These are phyloP conservation scores for Diaporthe amygdali DNA, from an alignment of 2,329 filamentous ascomycete genomes.

Conservation along the genomic window DNA sequence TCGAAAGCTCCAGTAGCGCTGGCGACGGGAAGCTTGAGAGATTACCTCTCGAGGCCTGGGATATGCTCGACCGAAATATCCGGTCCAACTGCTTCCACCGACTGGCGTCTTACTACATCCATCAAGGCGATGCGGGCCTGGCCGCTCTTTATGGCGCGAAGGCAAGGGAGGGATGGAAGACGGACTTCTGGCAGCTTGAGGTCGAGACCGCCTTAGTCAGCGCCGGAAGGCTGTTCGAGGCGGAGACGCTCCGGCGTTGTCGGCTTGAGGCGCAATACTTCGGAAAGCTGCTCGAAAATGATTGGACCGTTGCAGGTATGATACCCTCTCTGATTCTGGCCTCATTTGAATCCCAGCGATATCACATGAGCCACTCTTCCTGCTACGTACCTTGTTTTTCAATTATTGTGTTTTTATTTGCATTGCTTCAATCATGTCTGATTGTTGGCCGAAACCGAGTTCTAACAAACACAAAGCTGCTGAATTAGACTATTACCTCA, in stretches of 20 bases:
- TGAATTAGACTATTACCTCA: conserved; percentile 17
- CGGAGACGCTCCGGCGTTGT: conserved; percentile 24
- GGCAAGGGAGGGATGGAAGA: conserved; percentile 25
- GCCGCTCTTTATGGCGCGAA: not conserved
- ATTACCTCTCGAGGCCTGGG: conserved; percentile 16
- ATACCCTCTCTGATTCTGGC: not conserved
- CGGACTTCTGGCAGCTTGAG: conserved; percentile 23
- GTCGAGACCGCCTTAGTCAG: conserved; percentile 17
- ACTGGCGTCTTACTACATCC: conserved; percentile 13
- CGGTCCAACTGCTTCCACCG: conserved; percentile 26
- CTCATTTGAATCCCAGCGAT: not conserved
- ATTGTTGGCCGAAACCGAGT: not conserved
- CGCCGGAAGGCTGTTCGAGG: conserved; percentile 22
- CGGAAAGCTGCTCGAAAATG: conserved; percentile 22
- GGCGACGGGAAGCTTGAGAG: not conserved
- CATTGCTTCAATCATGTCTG: not conserved
- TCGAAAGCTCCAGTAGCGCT: not conserved
- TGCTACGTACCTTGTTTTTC: not conserved
- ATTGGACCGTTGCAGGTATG: conserved; percentile 8
- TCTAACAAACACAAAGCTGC: not conserved
- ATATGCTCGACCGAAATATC: conserved; percentile 26
- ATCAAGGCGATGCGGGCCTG: not conserved
- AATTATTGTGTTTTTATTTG: not conserved
- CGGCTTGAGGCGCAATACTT: conserved; percentile 25
- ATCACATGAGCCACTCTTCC: not conserved